Conservation (phyloP, 768 basidiomycete genomes). For the Boletellus emodensis region DNA sequence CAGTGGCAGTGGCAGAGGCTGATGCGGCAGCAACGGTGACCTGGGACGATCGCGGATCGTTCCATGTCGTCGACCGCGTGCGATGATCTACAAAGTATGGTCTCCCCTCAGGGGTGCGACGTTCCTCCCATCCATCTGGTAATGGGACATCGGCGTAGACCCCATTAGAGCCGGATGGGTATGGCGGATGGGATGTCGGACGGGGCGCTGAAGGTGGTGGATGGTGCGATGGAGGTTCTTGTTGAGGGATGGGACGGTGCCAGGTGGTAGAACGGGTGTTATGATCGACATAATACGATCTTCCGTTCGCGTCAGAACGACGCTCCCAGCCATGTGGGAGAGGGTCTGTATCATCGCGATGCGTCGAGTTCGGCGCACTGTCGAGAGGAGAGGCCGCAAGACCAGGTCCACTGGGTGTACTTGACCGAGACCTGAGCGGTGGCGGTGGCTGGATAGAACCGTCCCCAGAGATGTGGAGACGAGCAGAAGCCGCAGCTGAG, state of each 20-base stretch:
- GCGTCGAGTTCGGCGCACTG: constrained; percentile 15
- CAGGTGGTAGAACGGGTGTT: constrained; percentile 77
- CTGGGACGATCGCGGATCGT: constrained; percentile 67
- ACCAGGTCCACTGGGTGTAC: constrained; percentile 7
- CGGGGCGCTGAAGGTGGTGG: constrained; percentile 9
- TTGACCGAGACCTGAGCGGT: constrained; percentile 13
- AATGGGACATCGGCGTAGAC: constrained; percentile 63
- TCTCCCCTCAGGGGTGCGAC: constrained; percentile 83
- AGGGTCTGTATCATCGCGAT: constrained; percentile 57
- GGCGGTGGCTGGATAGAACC: constrained; percentile 6
- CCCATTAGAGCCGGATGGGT: constrained; percentile 28
- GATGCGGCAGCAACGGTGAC: constrained; percentile 44
- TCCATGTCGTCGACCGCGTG: constrained; percentile 86
- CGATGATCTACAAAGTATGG: constrained; percentile 75
- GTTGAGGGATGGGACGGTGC: constrained; percentile 46
- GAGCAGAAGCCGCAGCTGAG: constrained; percentile 4
- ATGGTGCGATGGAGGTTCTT: constrained; percentile 21
- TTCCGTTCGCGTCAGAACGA: constrained; percentile 58
- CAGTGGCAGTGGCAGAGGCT: constrained; percentile 42
- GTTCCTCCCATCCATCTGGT: constrained; percentile 90
- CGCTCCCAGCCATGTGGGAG: constrained; percentile 84
- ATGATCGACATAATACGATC: constrained; percentile 88
- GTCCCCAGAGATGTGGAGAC: constrained; percentile 19
- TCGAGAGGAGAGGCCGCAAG: constrained; percentile 3
- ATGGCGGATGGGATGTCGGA: constrained; percentile 19